Percentiles rank a stretch among this genome's conserved stretches.
Conservation (phyloP, 177 flowering plant species). For the Tripterygium wilfordii region DNA sequence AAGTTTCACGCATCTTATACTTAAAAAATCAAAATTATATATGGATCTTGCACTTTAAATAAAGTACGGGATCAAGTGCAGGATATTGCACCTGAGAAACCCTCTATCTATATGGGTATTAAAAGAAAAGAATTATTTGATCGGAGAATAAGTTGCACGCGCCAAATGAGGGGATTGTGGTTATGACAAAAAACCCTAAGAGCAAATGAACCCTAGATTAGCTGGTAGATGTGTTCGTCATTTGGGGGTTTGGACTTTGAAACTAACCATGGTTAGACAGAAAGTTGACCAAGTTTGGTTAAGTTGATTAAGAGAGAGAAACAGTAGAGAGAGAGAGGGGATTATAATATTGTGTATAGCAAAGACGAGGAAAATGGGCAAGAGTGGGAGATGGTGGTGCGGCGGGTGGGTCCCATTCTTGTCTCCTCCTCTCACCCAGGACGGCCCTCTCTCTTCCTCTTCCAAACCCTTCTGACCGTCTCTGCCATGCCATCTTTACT, state of each 20-base stretch:
- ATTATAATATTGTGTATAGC: background rate
- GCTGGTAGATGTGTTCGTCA: conserved; percentile 8
- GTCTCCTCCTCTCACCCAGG: conserved; percentile 20
- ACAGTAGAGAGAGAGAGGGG: background rate
- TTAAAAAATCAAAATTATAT: too few relatives aligned
- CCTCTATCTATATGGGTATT: too few relatives aligned
- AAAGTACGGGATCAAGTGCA: too few relatives aligned
- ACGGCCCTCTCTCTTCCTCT: conserved; percentile 13
- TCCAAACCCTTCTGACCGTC: background rate
- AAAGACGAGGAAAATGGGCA: conserved; percentile 18
- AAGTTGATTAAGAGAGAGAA: background rate
- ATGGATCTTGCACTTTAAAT: too few relatives aligned
- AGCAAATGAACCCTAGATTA: conserved; percentile 9
- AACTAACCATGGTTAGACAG: conserved; percentile 19
- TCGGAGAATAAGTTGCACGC: too few relatives aligned
- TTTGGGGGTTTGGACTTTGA: conserved; percentile 2
- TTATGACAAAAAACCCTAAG: too few relatives aligned
- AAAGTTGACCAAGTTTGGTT: conserved; percentile 22
- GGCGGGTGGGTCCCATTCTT: conserved; percentile 17
- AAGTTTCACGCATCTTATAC: too few relatives aligned
- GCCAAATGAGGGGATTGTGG: too few relatives aligned
- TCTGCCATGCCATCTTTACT: background rate
- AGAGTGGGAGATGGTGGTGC: conserved; percentile 26
- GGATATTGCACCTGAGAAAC: too few relatives aligned
- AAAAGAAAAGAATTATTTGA: too few relatives aligned